phyloP scores from a whole-genome alignment of 768 basidiomycete genomes.

The Psilocybe tampanensis region DNA sequence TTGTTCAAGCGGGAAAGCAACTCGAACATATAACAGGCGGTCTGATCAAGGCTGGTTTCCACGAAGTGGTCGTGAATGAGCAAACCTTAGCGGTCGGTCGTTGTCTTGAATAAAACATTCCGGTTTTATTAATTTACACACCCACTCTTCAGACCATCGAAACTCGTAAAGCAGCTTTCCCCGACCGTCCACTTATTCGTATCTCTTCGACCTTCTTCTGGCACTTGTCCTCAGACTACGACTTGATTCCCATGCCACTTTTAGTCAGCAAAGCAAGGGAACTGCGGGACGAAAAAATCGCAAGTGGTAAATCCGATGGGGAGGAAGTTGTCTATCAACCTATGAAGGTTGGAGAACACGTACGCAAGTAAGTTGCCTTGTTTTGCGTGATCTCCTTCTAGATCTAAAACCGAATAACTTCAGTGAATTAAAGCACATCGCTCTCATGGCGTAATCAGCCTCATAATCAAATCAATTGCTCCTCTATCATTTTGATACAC shows the following conservation, averaged over 20 bases:
- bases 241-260: conserved; percentile 65
- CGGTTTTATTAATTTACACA: no score
- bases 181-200: conserved; percentile 87
- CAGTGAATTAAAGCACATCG: conserved; percentile 85
- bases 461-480: conserved; percentile 18
- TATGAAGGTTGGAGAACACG: conserved; percentile 90
- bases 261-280: conserved; percentile 51
- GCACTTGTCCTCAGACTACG: conserved; percentile 87
- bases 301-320: conserved; percentile 40
- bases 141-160: conserved; percentile 55
- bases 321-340: conserved; percentile 54
- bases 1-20: conserved; percentile 96
- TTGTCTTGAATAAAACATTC: neutral
- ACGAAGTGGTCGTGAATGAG: conserved; percentile 92
- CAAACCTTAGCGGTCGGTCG: conserved; percentile 67
- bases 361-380: conserved; percentile 62
- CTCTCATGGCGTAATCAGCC: conserved; percentile 68
- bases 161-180: conserved; percentile 53
- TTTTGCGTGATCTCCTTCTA: neutral
- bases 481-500: conserved; percentile 30
- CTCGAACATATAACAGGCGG: conserved; percentile 87
- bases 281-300: conserved; percentile 41
- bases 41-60: conserved; percentile 88
- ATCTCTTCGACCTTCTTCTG: conserved; percentile 97
- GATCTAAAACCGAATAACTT: neutral